Percentiles rank a stretch among this genome's conserved stretches.
phyloP scores from a whole-genome alignment of 2,329 filamentous ascomycete genomes.

The Trichophyton mentagrophytes region DNA sequence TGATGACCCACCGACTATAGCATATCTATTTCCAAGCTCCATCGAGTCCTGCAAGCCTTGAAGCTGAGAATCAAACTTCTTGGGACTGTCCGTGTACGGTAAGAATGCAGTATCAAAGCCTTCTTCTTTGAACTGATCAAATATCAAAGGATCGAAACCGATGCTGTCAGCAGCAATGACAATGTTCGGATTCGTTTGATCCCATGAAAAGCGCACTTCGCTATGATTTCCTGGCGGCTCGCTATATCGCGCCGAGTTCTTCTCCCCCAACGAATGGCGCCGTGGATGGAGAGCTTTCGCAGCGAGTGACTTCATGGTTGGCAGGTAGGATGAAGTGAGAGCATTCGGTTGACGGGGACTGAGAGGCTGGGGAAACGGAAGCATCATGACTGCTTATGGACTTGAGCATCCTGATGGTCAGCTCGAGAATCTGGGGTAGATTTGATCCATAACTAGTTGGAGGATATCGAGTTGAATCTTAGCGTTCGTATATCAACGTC shows the following conservation, averaged over 20 bases:
- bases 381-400: background rate
- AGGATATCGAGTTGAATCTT: background rate
- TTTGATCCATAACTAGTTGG: no score
- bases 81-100: constrained; percentile 40
- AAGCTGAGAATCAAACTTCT: constrained; percentile 39
- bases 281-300: background rate
- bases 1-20: constrained; percentile 42
- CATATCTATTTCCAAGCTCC: constrained; percentile 48
- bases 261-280: background rate
- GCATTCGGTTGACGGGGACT: background rate
- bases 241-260: background rate
- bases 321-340: background rate
- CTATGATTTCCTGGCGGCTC: background rate
- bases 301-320: background rate
- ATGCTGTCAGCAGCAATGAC: constrained; percentile 10
- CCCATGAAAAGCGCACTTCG: constrained; percentile 47
- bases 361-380: background rate
- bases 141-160: constrained; percentile 8
- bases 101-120: constrained; percentile 49
- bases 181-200: constrained; percentile 59
- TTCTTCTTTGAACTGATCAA: constrained; percentile 30
- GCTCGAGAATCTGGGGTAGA: background rate
- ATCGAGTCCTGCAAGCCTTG: constrained; percentile 42
- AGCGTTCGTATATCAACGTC: background rate
- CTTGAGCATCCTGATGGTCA: background rate